phyloP scores from a whole-genome alignment of 2,329 filamentous ascomycete genomes.

The Penicillium sp. region DNA sequence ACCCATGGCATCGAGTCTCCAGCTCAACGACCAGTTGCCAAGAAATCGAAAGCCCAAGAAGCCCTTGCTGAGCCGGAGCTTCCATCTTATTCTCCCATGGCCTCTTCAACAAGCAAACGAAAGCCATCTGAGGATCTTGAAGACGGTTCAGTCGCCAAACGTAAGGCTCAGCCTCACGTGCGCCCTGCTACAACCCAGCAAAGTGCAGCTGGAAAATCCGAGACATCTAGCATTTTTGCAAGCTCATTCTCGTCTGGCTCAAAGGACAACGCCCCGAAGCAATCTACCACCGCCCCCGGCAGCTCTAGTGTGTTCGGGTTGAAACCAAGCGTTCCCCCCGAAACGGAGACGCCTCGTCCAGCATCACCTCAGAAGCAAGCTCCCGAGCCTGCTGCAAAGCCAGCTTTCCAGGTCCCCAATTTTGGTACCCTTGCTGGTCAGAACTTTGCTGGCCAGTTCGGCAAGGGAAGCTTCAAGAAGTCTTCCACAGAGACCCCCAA shows the following conservation, averaged over 20 bases:
- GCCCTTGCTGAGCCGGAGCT: constrained; percentile 1
- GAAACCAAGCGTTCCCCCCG: background rate
- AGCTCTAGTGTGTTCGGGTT: background rate
- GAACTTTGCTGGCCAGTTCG: constrained; percentile 12
- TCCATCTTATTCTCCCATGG: constrained; percentile 8
- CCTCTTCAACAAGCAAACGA: constrained; percentile 14
- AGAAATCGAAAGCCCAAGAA: constrained; percentile 18
- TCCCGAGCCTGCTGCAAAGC: constrained; percentile 5
- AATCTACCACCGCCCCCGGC: background rate
- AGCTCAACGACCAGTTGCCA: constrained; percentile 11
- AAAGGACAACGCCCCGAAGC: constrained; percentile 3
- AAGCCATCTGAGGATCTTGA: constrained; percentile 20
- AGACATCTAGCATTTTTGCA: constrained; percentile 29
- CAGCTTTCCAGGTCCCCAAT: constrained; percentile 12
- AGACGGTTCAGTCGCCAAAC: constrained; percentile 18
- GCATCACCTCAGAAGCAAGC: constrained; percentile 3
- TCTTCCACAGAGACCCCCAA: constrained; percentile 2
- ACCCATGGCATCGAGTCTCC: constrained; percentile 1
- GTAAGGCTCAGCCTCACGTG: constrained; percentile 6
- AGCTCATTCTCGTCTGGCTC: constrained; percentile 20
- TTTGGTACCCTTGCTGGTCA: constrained; percentile 8
- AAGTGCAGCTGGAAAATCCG: constrained; percentile 17
- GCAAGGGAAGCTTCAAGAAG: constrained; percentile 9
- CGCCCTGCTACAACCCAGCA: background rate
- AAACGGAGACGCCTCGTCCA: background rate